Conservation (phyloP, 2,329 filamentous ascomycete species). For the Nemania bipapillata region DNA sequence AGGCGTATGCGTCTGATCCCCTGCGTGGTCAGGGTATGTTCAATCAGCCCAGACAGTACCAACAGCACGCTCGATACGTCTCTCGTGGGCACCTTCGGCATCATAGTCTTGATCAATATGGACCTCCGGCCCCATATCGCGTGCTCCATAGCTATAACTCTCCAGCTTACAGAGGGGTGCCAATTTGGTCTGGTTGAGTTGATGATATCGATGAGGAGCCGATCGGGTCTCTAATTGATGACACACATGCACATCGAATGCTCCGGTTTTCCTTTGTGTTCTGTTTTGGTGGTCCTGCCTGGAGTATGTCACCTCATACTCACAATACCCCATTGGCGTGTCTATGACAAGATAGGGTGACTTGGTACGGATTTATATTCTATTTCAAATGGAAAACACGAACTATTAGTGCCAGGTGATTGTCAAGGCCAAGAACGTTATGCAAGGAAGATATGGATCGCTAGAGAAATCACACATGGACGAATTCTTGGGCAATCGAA, state of each 20-base stretch:
- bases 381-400: constrained; percentile 40
- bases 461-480: constrained; percentile 10
- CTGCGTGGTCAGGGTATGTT: constrained; percentile 44
- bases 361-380: constrained; percentile 25
- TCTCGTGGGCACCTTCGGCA: constrained; percentile 55
- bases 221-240: constrained; percentile 2
- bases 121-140: constrained; percentile 58
- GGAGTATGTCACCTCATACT: constrained; percentile 6
- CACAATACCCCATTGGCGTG: background rate
- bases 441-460: constrained; percentile 7
- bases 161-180: constrained; percentile 64
- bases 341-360: constrained; percentile 1
- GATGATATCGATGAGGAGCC: constrained; percentile 22
- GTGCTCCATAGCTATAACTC: constrained; percentile 69
- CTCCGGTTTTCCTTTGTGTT: constrained; percentile 25
- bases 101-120: constrained; percentile 52
- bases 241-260: background rate
- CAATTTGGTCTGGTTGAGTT: constrained; percentile 63
- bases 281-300: constrained; percentile 3
- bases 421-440: constrained; percentile 25
- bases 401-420: constrained; percentile 42
- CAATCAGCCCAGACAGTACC: constrained; percentile 50
- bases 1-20: constrained; percentile 41
- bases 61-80: constrained; percentile 50
- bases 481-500: constrained; percentile 15